Base-by-base conservation (phyloP, 495 filamentous ascomycete species). In the Lophiotrema nucula region DNA sequence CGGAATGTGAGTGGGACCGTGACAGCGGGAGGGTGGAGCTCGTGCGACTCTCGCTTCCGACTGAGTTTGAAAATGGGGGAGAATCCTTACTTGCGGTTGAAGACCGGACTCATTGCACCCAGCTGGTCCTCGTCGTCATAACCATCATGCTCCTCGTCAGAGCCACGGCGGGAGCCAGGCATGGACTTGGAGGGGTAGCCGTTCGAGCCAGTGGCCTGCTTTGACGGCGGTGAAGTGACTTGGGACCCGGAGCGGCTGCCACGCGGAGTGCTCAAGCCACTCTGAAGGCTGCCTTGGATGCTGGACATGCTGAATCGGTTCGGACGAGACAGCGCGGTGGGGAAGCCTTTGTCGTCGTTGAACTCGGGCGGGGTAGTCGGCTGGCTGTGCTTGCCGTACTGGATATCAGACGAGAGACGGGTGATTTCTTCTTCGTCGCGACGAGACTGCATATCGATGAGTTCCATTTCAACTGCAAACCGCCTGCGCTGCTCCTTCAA, bases 281-380 rank as follows among this genome's bases (percentile, higher is more conserved):
- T 86, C 24, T 83, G 86, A 39, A 95, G 78, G 68, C 86, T 92
- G 2, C 87, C 86, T 24, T 83, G 86, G 41, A 95, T 78, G 68
- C 86, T 92, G 4, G 89, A 88, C 21, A 83, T 86, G 16, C 89
- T 93, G 74, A 90, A 92, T 47, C 90, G 82, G 63, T 88, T 88
- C 19, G 87, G 87, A 18, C 89, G 83, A 33, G 88, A 83, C 56
- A 89, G 85, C 41, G 85, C 79, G 62, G 83, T 81, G 45, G 89
- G 81, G 65, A 93, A 85, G 27, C 83, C 81, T 48, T 81, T 79
- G 50, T 80, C 79, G 48, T 96, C 90, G 58, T 83, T 86, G 69
- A 90, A 89, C 70, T 97, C 93, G 18, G 93, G 93, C n/a, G 93
- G 93, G 16, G 95, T 98, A 12, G 93, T 96, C 8, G 92, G 92